Evolutionary conservation across 306 rosid species (phyloP), one percentile per base, ranked within the genome.

Genomic region (Pterocarpus macrocarpus): DNA sequence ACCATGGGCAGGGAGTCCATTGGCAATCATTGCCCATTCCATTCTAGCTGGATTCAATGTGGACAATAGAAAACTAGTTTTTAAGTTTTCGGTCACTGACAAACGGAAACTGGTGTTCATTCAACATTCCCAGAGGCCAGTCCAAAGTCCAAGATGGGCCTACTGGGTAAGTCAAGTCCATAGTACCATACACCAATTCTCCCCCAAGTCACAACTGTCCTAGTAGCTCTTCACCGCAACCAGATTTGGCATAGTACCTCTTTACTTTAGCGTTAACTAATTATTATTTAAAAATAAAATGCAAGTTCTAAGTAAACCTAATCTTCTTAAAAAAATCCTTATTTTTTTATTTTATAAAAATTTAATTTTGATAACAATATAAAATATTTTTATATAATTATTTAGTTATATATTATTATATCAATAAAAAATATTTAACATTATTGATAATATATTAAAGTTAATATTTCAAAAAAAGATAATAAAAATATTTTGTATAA

Each of bases 91-190:
- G 7, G 28, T 17, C 30, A n/a, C 63, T 56, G 59, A 32, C 16
- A 72, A 55, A 64, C 14, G 39, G 70, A 32, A 30, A 35, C 0
- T 11, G 17, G 34, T 8, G 44, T 6, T 77, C 1, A 17, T 33
- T 76, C 14, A n/a, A 4, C 5, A 17, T 63, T 32, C 2, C 32
- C 30, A 52, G 22, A 35, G 65, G 61, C 16, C 11, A 52, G 14
- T 43, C 84, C 50, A 72, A 52, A 80, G 50, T 68, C 12, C 45
- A 71, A 16, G 0, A 49, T 79, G 32, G 64, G 78, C 65, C 36
- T 58, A n/a, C 3, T 44, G 3, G 41, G 59, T 30, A 65, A n/a
- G 39, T 76, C 8, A 47, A 16, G 49, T 58, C 70, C 69, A 56
- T 56, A 5, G 43, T 39, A 39, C 43, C 16, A 43, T 15, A 1